Evolutionary conservation across 495 filamentous ascomycete species (phyloP).

Genomic region (Hypoxylon crocopeplum): DNA sequence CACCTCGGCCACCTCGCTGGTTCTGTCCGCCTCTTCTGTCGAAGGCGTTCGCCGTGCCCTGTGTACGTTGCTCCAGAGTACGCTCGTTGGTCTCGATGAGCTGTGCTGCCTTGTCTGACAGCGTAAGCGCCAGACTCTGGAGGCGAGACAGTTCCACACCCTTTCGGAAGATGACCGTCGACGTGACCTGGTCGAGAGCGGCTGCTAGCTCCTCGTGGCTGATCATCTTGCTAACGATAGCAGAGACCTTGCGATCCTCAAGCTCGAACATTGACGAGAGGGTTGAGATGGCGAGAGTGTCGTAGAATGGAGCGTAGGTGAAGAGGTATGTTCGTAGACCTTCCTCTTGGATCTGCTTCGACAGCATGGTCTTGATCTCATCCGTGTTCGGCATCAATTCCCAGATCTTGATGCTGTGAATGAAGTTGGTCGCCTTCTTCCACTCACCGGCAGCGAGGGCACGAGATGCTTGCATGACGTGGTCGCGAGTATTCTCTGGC

Average conservation of each 20-base stretch:
- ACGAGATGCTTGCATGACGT: slow-evolving; percentile 98
- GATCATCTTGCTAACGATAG: slow-evolving; percentile 99
- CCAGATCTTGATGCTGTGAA: slow-evolving; percentile 99
- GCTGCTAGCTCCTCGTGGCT: slow-evolving; percentile 97
- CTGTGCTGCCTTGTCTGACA: slow-evolving; percentile 93
- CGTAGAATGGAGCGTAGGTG: slow-evolving; percentile 99
- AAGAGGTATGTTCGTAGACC: slow-evolving; percentile 98
- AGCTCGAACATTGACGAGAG: slow-evolving; percentile 97
- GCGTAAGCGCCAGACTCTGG: slow-evolving; percentile 90
- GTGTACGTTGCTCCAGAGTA: slow-evolving; percentile 93
- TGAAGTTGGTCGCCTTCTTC: slow-evolving; percentile 92
- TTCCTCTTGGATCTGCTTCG: slow-evolving; percentile 97
- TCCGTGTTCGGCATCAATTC: slow-evolving; percentile 90
- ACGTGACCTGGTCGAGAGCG: slow-evolving; percentile 96
- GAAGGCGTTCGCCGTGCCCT: slow-evolving; percentile 93
- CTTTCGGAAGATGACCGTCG: slow-evolving; percentile 98
- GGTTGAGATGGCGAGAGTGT: slow-evolving; percentile 85
- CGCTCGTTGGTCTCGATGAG: slow-evolving; percentile 98
- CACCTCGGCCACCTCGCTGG: slow-evolving; percentile 74
- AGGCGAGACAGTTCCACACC: slow-evolving; percentile 96
- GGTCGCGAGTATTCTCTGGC: slow-evolving; percentile 97
- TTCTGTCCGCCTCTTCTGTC: slow-evolving; percentile 83
- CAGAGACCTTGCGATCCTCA: slow-evolving; percentile 82
- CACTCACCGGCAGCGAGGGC: slow-evolving; percentile 95
- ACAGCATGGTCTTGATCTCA: slow-evolving; percentile 94